Conservation (phyloP, 139 green algal genomes). For the Deuterostichococcus epilithicus region DNA sequence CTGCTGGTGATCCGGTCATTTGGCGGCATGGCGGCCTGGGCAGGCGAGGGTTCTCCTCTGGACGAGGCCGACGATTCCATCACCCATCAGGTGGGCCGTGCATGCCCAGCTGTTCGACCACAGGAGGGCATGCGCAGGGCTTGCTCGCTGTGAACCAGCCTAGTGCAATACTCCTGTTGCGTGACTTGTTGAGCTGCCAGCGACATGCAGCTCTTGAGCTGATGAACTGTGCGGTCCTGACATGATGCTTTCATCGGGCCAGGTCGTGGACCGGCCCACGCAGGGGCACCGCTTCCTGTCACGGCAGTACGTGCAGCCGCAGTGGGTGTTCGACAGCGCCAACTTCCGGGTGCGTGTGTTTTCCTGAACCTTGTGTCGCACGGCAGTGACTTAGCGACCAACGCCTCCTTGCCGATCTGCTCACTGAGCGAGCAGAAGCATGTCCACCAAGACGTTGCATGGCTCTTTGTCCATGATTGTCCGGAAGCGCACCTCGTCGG, state of each 20-base stretch:
- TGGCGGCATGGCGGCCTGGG: constrained; percentile 86
- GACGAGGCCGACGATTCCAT: constrained; percentile 68
- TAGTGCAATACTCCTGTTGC: no score
- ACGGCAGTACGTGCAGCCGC: constrained; percentile 93
- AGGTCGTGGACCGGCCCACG: constrained; percentile 70
- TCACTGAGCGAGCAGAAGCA: no score
- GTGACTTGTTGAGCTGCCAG: background rate
- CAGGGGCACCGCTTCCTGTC: constrained; percentile 68
- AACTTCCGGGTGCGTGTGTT: constrained; percentile 68
- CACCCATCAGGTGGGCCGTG: constrained; percentile 87
- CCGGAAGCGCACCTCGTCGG: no score
- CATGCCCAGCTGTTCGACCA: background rate
- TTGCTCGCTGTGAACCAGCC: no score
- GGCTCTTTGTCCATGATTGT: no score
- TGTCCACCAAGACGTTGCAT: no score
- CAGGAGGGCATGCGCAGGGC: no score
- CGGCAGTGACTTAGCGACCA: no score
- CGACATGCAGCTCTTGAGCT: no score
- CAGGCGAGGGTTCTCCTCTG: constrained; percentile 83
- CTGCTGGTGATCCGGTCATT: constrained; percentile 91
- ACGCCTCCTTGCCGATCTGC: no score
- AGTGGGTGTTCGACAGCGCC: constrained; percentile 95
- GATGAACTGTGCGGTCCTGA: no score
- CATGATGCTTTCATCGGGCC: background rate
- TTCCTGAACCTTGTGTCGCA: background rate